Conservation (phyloP, 495 filamentous ascomycete species). For the Aspergillus taichungensis region DNA sequence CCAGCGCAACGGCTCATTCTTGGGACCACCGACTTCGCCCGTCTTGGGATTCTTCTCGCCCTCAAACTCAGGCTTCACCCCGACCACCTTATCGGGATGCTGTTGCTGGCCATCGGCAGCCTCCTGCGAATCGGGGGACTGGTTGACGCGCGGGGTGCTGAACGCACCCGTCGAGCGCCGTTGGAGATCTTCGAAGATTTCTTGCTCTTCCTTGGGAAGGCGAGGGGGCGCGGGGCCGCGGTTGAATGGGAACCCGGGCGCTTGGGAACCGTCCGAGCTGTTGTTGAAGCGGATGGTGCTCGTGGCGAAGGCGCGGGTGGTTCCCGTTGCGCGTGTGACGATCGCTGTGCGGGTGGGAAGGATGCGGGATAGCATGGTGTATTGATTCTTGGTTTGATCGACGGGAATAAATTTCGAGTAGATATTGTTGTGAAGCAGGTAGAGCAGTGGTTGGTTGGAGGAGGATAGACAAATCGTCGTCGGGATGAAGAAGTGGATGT, state of each 20-base stretch:
- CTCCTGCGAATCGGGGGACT: constrained; percentile 33
- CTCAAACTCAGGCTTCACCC: constrained; percentile 85
- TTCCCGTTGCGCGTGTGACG: too few relatives aligned
- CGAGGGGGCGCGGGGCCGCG: constrained; percentile 66
- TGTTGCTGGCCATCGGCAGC: constrained; percentile 50
- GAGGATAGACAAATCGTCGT: too few relatives aligned
- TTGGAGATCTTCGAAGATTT: constrained; percentile 86
- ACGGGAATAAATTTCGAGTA: too few relatives aligned
- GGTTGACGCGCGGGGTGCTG: constrained; percentile 46
- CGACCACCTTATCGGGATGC: constrained; percentile 61
- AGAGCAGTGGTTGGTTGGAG: too few relatives aligned
- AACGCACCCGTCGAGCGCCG: constrained; percentile 62
- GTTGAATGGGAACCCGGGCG: constrained; percentile 22
- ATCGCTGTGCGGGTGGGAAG: too few relatives aligned
- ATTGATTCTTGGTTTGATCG: too few relatives aligned
- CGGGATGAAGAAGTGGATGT: too few relatives aligned
- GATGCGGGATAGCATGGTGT: too few relatives aligned
- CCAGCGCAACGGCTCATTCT: constrained; percentile 95
- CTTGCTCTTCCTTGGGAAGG: constrained; percentile 81
- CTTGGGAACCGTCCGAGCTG: too few relatives aligned
- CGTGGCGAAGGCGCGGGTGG: too few relatives aligned
- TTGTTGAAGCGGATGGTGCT: too few relatives aligned
- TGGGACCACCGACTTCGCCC: constrained; percentile 92
- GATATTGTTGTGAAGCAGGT: too few relatives aligned
- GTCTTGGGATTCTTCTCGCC: constrained; percentile 90